These are phyloP conservation scores for Paecilomyces sp. DNA, from an alignment of 2,329 filamentous ascomycete genomes.

Conservation along the genomic window DNA sequence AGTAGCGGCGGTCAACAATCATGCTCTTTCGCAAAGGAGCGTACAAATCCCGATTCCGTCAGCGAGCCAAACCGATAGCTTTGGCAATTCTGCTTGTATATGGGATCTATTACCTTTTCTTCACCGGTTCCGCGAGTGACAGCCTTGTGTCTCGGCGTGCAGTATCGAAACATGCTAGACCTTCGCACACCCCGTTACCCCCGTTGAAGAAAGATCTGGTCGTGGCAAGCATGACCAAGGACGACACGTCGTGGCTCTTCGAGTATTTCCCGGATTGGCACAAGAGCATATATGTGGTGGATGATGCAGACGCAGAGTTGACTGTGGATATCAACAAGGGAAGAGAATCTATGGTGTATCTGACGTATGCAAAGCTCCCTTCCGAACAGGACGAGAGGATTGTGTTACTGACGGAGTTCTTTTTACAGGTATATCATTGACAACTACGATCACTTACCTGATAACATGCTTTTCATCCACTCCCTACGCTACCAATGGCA, in stretches of 20 bases:
- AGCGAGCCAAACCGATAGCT: constrained; percentile 25
- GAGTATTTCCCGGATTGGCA: constrained; percentile 40
- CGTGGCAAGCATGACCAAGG: constrained; percentile 32
- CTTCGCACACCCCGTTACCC: constrained; percentile 1
- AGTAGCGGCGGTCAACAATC: constrained; percentile 2
- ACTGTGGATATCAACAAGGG: constrained; percentile 42
- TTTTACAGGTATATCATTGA: constrained; percentile 34
- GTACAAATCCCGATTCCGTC: constrained; percentile 27
- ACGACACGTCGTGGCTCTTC: constrained; percentile 34
- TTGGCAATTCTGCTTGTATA: constrained; percentile 25
- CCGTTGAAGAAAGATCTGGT: constrained; percentile 23
- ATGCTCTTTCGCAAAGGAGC: constrained; percentile 28
- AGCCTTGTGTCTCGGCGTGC: not conserved
- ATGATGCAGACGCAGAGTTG: constrained; percentile 41
- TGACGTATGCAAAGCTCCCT: constrained; percentile 25
- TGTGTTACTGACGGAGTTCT: constrained; percentile 4
- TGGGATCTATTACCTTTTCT: constrained; percentile 26
- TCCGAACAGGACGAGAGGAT: not conserved
- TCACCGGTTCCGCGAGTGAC: constrained; percentile 10
- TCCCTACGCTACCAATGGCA: constrained; percentile 38
- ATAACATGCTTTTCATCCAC: constrained; percentile 36
- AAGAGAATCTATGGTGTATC: constrained; percentile 37
- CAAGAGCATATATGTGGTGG: constrained; percentile 49
- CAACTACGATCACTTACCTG: constrained; percentile 33
- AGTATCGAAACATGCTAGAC: not conserved